Percentiles rank a stretch among this genome's conserved stretches.
phyloP scores from a whole-genome alignment of 2,329 filamentous ascomycete species.

The Penicillium sp. region DNA sequence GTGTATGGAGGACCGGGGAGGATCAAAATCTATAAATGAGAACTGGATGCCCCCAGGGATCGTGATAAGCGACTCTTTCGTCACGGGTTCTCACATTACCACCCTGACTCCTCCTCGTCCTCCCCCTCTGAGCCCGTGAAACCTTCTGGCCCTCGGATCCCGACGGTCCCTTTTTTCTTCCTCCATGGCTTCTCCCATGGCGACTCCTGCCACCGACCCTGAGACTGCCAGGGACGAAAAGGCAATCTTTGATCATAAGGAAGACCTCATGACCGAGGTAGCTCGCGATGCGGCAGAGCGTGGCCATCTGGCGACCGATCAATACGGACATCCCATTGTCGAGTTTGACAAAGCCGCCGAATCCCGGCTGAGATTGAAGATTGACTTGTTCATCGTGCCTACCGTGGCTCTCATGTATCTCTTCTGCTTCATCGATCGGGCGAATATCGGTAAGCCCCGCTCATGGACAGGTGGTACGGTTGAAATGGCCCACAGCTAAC shows the following conservation, averaged over 20 bases:
- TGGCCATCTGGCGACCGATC: slow-evolving; percentile 54
- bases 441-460: slow-evolving; percentile 64
- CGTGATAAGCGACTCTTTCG: neutral
- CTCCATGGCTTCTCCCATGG: slow-evolving; percentile 8
- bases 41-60: neutral
- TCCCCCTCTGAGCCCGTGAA: neutral
- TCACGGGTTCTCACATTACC: neutral
- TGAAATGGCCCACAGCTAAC: neutral
- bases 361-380: slow-evolving; percentile 62
- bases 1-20: neutral
- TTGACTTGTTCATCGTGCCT: slow-evolving; percentile 68
- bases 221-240: slow-evolving; percentile 30
- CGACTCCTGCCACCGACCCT: slow-evolving; percentile 4
- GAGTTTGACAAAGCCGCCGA: slow-evolving; percentile 63
- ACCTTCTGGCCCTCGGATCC: neutral
- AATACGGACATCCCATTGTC: slow-evolving; percentile 56
- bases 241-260: slow-evolving; percentile 23
- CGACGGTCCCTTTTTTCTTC: neutral
- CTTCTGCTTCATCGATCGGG: slow-evolving; percentile 75
- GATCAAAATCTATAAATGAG: slow-evolving; percentile 9
- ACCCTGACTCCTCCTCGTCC: too few relatives aligned
- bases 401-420: slow-evolving; percentile 69
- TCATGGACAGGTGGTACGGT: neutral
- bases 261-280: slow-evolving; percentile 19
- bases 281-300: slow-evolving; percentile 47